Base-by-base conservation (phyloP, 306 rosid genomes). In the Neltuma alba region DNA sequence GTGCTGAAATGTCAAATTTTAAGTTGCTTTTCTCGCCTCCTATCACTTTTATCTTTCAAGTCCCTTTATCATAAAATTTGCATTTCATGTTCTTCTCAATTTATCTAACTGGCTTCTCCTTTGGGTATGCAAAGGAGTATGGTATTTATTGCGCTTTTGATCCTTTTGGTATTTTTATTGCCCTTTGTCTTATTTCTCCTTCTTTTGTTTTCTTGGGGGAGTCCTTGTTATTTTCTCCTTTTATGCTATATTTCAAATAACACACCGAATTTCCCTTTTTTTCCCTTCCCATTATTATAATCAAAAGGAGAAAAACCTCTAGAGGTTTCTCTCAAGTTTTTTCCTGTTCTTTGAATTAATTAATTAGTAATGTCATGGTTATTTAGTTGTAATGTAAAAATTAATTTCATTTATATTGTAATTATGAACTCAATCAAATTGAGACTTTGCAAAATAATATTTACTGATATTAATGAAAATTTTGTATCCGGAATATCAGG, bases 401-500 rank as follows among this genome's bases (percentile, higher is more conserved):
- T 40, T 72, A 76, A 36, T 70, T 50, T 76, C 30, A 71, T 76
- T 25, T 55, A 34, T 45, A 42, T 52, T 64, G 47, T 76, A 69
- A 48, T 63, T 48, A 23, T 20, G 48, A 45, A 28, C 61, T 30
- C 2, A 16, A 30, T 41, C 41, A 74, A 65, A 70, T 16, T 5
- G 64, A 20, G 13, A 68, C 36, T 44, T 47, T 72, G 57, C 71
- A 57, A 65, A 31, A 25, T 65, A 55, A 62, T 36, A 36, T 3
- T 34, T 79, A 65, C 57, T 83, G 61, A 54, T 50, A 76, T 58
- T 37, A 66, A 78, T 79, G 55, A 42, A 52, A 23, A 12, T 31
- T 78, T 76, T 54, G 80, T 36, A 11, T 76, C 13, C 55, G 75
- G 83, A 69, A 55, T 78, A 16, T 72, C 47, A 69, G 89, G 65